Percentiles rank a stretch among this genome's conserved stretches.
Evolutionary conservation across 129 eudicot genomes (phyloP).

Genomic region (Flaveria ramosissima): DNA sequence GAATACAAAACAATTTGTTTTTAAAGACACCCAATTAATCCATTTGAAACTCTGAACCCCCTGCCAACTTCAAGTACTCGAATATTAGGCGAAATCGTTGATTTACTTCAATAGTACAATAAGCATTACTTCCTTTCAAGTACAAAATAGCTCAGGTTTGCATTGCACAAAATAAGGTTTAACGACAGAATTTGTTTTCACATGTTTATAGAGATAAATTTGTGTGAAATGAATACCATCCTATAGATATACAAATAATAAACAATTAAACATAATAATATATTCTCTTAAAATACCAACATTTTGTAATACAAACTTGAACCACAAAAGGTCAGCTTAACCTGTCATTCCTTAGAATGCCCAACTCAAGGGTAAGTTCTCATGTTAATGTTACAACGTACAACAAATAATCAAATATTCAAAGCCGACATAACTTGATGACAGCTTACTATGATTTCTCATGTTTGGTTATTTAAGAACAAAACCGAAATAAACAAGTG

Average conservation of each 20-base stretch:
- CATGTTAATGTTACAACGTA: conserved; percentile 33
- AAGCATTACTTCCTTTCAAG: too few relatives aligned
- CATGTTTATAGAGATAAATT: too few relatives aligned
- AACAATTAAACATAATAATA: neutral
- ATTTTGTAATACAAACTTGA: neutral
- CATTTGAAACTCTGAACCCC: too few relatives aligned
- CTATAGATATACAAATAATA: neutral
- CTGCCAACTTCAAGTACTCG: too few relatives aligned
- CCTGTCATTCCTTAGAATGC: neutral
- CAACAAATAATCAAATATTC: conserved; percentile 25
- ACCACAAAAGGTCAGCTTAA: neutral
- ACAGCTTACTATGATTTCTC: conserved; percentile 28
- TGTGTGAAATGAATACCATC: neutral
- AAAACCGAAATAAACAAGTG: conserved; percentile 1
- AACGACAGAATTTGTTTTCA: too few relatives aligned
- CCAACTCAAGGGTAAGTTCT: neutral
- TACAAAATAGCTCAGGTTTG: too few relatives aligned
- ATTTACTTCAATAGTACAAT: too few relatives aligned
- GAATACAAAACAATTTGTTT: too few relatives aligned
- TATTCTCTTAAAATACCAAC: neutral
- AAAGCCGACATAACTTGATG: conserved; percentile 23
- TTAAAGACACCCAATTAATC: too few relatives aligned
- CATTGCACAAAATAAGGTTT: too few relatives aligned
- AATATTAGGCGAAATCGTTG: too few relatives aligned
- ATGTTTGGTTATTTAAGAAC: conserved; percentile 42